Conservation (phyloP, 495 filamentous ascomycete species). For the Clohesyomyces aquaticus region DNA sequence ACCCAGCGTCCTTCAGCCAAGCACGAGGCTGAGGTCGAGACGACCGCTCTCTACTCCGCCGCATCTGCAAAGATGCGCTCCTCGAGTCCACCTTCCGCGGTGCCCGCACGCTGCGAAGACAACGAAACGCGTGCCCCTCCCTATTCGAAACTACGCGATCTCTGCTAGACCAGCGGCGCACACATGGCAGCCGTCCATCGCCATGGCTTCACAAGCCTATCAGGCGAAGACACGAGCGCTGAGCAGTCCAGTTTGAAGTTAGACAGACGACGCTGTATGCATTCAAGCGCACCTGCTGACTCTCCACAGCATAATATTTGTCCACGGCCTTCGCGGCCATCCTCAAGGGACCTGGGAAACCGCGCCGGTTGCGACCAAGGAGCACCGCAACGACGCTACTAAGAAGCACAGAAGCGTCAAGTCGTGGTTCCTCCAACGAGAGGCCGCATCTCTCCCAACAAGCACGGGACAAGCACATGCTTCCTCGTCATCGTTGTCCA, state of each 20-base stretch:
- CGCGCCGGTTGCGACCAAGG: background rate
- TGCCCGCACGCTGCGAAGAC: background rate
- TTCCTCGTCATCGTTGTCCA: slow-evolving; percentile 11
- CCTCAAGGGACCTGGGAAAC: slow-evolving; percentile 45
- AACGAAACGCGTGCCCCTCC: background rate
- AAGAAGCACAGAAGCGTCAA: background rate
- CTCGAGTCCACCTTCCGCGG: background rate
- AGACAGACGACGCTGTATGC: background rate
- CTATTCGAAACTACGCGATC: background rate
- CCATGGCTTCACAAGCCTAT: background rate
- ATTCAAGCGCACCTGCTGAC: background rate
- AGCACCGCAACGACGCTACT: background rate
- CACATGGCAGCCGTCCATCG: background rate
- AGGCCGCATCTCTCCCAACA: background rate
- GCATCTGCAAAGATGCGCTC: background rate
- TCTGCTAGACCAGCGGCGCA: background rate
- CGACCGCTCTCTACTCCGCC: background rate
- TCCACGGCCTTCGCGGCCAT: slow-evolving; percentile 47
- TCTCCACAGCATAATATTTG: slow-evolving; percentile 44
- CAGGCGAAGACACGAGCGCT: background rate
- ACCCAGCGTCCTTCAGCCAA: background rate
- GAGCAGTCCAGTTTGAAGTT: background rate
- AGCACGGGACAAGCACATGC: background rate
- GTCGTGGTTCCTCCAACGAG: background rate
- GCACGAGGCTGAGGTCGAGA: background rate